Percentiles rank a stretch among this genome's conserved stretches.
phyloP scores from a whole-genome alignment of 2,329 filamentous ascomycete genomes.

The Colletotrichum falcatum region DNA sequence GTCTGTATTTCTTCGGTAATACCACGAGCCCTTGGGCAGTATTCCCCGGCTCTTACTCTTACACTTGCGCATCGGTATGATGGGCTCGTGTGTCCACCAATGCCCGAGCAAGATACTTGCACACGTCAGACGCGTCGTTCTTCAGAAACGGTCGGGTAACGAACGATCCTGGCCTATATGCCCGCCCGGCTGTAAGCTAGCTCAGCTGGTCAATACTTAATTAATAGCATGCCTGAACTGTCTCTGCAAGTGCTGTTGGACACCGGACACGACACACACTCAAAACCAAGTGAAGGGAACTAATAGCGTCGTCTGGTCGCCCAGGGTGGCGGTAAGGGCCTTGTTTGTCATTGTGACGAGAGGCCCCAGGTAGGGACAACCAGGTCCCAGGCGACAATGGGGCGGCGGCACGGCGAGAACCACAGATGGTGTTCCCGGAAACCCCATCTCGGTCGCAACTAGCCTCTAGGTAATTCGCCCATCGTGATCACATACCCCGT shows the following conservation, averaged over 20 bases:
- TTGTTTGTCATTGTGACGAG: conserved; percentile 1
- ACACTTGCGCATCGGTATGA: not conserved
- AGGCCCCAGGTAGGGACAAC: not conserved
- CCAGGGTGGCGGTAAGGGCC: not conserved
- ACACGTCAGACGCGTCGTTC: conserved; percentile 3
- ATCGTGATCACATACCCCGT: not conserved
- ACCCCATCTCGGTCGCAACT: conserved; percentile 21
- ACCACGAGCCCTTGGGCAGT: too few relatives aligned
- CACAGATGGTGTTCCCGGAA: not conserved
- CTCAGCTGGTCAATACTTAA: not conserved
- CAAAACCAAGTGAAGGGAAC: not conserved
- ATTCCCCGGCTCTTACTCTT: not conserved
- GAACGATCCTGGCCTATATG: not conserved
- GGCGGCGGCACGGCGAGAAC: not conserved
- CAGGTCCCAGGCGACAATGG: conserved; percentile 15
- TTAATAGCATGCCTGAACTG: not conserved
- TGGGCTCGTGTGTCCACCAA: not conserved
- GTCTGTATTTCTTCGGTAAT: not conserved
- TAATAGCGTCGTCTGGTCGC: not conserved
- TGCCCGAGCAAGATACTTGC: not conserved
- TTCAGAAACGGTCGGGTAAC: not conserved
- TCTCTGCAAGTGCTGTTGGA: not conserved
- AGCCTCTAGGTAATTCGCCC: too few relatives aligned
- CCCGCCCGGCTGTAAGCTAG: not conserved
- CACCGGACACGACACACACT: not conserved